These are phyloP conservation scores for Amanita molliuscula DNA, from an alignment of 768 basidiomycete genomes.

Conservation along the genomic window DNA sequence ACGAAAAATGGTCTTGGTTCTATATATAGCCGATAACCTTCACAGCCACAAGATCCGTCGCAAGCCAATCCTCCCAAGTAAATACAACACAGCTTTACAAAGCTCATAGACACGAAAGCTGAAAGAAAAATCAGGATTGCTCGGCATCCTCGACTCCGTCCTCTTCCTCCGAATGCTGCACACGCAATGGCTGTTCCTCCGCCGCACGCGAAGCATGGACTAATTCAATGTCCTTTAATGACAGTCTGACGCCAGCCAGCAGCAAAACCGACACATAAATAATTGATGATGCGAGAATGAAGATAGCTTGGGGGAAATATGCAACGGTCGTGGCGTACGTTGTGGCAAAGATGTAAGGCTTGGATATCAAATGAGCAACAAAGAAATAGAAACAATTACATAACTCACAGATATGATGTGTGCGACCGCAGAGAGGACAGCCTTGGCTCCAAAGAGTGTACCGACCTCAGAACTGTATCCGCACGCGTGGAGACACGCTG, in stretches of 20 bases:
- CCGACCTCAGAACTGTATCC: constrained; percentile 40
- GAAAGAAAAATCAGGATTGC: not conserved
- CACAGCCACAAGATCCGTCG: constrained; percentile 1
- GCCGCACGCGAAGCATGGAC: not conserved
- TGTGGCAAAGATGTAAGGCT: constrained; percentile 63
- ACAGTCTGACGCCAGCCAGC: constrained; percentile 25
- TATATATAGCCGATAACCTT: not conserved
- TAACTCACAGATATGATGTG: constrained; percentile 47
- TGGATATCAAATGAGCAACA: constrained; percentile 1
- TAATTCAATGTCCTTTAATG: constrained; percentile 15
- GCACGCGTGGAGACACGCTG: constrained; percentile 52
- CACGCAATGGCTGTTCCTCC: not conserved
- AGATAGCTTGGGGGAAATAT: constrained; percentile 58
- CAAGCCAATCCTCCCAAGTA: not conserved
- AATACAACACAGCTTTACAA: not conserved
- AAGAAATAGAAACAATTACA: not conserved
- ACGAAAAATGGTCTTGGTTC: not conserved
- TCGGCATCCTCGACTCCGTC: not conserved
- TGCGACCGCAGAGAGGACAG: constrained; percentile 54
- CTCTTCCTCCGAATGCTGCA: not conserved
- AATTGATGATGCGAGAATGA: constrained; percentile 48
- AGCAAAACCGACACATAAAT: constrained; percentile 37
- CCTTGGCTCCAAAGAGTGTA: constrained; percentile 61
- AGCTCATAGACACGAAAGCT: not conserved
- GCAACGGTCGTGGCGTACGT: constrained; percentile 59